Base-by-base conservation (phyloP, 2,329 filamentous ascomycete genomes). In the Daldinia eschscholtzii region DNA sequence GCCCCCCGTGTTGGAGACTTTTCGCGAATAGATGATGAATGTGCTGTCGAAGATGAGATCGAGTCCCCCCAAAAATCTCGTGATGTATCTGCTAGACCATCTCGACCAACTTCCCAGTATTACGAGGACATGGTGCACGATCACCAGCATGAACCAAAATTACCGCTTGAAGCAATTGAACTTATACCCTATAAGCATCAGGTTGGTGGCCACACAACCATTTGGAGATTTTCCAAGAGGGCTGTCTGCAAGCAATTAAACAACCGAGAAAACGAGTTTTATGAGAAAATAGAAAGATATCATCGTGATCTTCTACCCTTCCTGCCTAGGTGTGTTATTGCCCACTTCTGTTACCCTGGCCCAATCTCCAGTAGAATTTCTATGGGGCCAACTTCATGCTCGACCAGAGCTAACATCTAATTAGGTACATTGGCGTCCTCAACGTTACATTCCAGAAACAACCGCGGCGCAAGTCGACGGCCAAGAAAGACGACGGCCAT, bases 181-280 rank as follows among this genome's bases (percentile, higher is more conserved):
- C 85, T 99, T 67, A 97, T 98, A 76, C 96, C 96, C 1, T 99
- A 98, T 81, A 93, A 93, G 73, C 96, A 99, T 81, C 96, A 99
- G 81, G 96, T 99, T 62, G 96, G 96, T 65, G 96, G 96, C 0
- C 96, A 99, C 79, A 98, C 94, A 6, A 98, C 95, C 0, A 88
- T 99, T 39, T 99, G 97, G 87, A 91, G 95, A 46, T 98, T 99
- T 78, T 98, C 96, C 18, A 91, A 93, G 73, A 89, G 94, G 75
- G 96, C 96, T 63, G 94, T 99, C 10, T 99, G 96, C 85, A 99
- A 99, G 81, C 94, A 98, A 81, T 87, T 99, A 77, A 99, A 97
- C 80, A 99, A 97, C 79, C 89, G 95, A 76, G 96, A 99, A 79
- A 99, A 99, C 80, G 93, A 97, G 81, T 99, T 99, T 79, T 99